Percentiles rank a stretch among this genome's conserved stretches.
phyloP scores from a whole-genome alignment of 805 yeast species.

The Aciculoconidium aculeatum region DNA sequence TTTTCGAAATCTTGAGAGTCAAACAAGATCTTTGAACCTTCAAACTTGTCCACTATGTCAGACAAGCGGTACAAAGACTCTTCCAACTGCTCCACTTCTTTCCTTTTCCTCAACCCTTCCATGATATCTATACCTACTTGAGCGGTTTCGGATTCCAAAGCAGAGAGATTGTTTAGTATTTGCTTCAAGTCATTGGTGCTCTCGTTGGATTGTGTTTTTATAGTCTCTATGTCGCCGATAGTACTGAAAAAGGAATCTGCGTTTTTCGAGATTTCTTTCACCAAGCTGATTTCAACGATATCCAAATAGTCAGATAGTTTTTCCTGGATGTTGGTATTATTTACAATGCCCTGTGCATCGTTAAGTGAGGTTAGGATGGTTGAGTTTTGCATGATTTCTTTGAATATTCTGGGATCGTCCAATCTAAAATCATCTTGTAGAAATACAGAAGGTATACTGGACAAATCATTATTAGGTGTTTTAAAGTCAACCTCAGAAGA shows the following conservation, averaged over 20 bases:
- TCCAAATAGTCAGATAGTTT: slow-evolving; percentile 79
- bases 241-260: slow-evolving; percentile 83
- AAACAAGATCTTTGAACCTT: slow-evolving; percentile 35
- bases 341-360: slow-evolving; percentile 28
- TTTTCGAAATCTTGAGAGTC: slow-evolving; percentile 41
- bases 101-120: slow-evolving; percentile 44
- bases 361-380: slow-evolving; percentile 34
- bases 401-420: slow-evolving; percentile 84
- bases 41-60: slow-evolving; percentile 24
- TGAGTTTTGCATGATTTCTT: slow-evolving; percentile 60
- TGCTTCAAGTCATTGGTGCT: slow-evolving; percentile 44
- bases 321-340: slow-evolving; percentile 62
- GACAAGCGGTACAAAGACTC: slow-evolving; percentile 52
- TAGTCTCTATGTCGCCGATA: slow-evolving; percentile 65
- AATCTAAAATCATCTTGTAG: slow-evolving; percentile 65
- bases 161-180: slow-evolving; percentile 41
- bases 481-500: slow-evolving; percentile 7
- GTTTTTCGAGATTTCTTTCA: slow-evolving; percentile 77
- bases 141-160: slow-evolving; percentile 46
- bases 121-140: slow-evolving; percentile 45
- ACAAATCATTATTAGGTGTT: slow-evolving; percentile 4
- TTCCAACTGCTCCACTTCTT: slow-evolving; percentile 59
- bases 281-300: slow-evolving; percentile 72
- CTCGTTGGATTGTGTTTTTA: slow-evolving; percentile 48
- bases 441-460: slow-evolving; percentile 60